These are phyloP conservation scores for Vaccinium darrowii DNA, from an alignment of 148 eudicot genomes.

Conservation along the genomic window DNA sequence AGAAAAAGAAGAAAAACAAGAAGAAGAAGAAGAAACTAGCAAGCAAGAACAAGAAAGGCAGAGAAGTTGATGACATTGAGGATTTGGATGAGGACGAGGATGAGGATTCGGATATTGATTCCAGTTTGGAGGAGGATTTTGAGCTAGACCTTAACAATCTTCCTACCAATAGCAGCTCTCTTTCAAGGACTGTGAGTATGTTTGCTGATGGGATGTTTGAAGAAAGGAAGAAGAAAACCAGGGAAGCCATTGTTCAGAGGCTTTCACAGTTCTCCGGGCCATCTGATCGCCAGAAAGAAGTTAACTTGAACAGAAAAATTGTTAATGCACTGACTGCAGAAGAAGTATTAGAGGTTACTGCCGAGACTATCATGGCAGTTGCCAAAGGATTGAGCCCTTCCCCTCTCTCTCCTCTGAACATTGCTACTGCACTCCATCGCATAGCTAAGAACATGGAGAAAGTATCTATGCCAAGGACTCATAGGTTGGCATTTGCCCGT, in stretches of 20 bases:
- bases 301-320: constrained; percentile 62
- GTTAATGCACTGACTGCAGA: constrained; percentile 85
- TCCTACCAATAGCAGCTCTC: constrained; percentile 30
- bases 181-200: constrained; percentile 52
- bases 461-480: constrained; percentile 77
- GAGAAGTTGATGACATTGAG: constrained; percentile 23
- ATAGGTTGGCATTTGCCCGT: constrained; percentile 81
- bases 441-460: constrained; percentile 99
- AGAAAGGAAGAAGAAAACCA: constrained; percentile 63
- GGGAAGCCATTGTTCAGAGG: constrained; percentile 68
- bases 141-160: constrained; percentile 23
- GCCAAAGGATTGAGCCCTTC: constrained; percentile 94
- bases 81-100: constrained; percentile 29
- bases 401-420: constrained; percentile 83
- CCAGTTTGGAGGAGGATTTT: constrained; percentile 24
- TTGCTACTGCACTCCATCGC: constrained; percentile 91
- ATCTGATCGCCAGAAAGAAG: constrained; percentile 76
- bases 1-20: constrained; percentile 46
- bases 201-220: constrained; percentile 77
- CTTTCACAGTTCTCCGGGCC: constrained; percentile 81
- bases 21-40: constrained; percentile 26
- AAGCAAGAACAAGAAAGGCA: constrained; percentile 29
- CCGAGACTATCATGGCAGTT: constrained; percentile 66
- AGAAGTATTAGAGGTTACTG: constrained; percentile 72
- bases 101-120: constrained; percentile 11